Evolutionary conservation across 106 monocot genomes (phyloP).

Genomic region (Dendrobium huoshanense): DNA sequence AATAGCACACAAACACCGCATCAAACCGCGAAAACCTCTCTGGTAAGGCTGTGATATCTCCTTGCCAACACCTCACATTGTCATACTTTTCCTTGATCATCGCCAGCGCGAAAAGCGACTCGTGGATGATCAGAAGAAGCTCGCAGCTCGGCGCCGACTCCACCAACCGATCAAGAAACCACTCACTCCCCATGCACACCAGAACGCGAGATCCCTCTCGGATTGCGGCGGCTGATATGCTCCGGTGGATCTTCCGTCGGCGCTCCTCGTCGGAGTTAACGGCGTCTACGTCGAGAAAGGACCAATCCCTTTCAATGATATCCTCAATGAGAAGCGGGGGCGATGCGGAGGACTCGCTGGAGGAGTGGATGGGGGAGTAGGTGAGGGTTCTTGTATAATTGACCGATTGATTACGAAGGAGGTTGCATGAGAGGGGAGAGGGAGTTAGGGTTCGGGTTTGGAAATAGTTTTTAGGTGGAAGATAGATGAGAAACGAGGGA

Average conservation of each 20-base stretch:
- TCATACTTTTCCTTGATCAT: slow-evolving; percentile 19
- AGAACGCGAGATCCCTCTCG: slow-evolving; percentile 9
- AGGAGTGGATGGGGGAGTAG: background rate
- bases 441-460: background rate
- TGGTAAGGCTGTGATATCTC: slow-evolving; percentile 53
- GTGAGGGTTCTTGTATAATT: background rate
- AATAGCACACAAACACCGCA: slow-evolving; percentile 71
- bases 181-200: slow-evolving; percentile 12
- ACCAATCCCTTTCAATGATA: slow-evolving; percentile 9
- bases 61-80: slow-evolving; percentile 70
- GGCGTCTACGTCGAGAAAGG: slow-evolving; percentile 6
- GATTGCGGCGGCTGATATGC: slow-evolving; percentile 7
- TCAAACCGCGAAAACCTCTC: slow-evolving; percentile 66
- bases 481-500: background rate
- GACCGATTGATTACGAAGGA: background rate
- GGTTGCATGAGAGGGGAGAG: background rate
- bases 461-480: background rate
- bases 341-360: background rate
- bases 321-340: background rate
- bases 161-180: slow-evolving; percentile 8
- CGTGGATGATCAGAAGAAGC: slow-evolving; percentile 14
- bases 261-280: slow-evolving; percentile 1
- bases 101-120: slow-evolving; percentile 16
- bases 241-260: background rate
- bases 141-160: slow-evolving; percentile 5